A percentile compares a stretch with the other conserved stretches of the same genome.
Conservation (phyloP, 768 basidiomycete genomes). For the Phylloporus sp. region DNA sequence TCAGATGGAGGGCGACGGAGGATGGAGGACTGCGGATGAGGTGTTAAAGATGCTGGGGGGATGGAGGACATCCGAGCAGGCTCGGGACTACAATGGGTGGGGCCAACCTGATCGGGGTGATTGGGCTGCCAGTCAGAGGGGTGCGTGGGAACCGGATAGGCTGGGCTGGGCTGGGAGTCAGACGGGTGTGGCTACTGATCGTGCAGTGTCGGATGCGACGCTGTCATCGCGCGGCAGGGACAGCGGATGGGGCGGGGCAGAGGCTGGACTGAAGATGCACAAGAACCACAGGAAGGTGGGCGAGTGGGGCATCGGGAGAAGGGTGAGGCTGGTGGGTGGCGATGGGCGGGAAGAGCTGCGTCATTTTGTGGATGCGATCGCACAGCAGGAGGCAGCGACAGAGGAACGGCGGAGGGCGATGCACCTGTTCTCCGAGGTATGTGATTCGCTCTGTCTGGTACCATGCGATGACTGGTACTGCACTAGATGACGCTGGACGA, state of each 20-base stretch:
- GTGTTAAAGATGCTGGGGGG: conserved; percentile 29
- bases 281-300: conserved; percentile 4
- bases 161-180: conserved; percentile 2
- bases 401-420: conserved; percentile 41
- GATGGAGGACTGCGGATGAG: conserved; percentile 28
- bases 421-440: conserved; percentile 50
- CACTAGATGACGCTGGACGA: conserved; percentile 57
- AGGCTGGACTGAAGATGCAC: conserved; percentile 13
- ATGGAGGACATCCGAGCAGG: conserved; percentile 15
- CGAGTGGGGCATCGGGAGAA: neutral
- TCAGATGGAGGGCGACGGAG: conserved; percentile 33
- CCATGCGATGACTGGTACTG: neutral
- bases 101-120: conserved; percentile 1
- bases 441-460: conserved; percentile 1
- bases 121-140: conserved; percentile 9
- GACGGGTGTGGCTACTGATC: conserved; percentile 3
- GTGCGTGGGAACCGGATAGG: conserved; percentile 8
- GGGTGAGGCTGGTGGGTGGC: conserved; percentile 1
- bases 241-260: conserved; percentile 17
- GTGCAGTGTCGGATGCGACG: conserved; percentile 19
- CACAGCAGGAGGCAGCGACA: conserved; percentile 36
- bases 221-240: conserved; percentile 12
- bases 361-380: conserved; percentile 46
- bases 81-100: conserved; percentile 8
- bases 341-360: conserved; percentile 16